These are phyloP conservation scores for Larix kaempferi DNA, from an alignment of 75 land plant genomes.

Conservation along the genomic window DNA sequence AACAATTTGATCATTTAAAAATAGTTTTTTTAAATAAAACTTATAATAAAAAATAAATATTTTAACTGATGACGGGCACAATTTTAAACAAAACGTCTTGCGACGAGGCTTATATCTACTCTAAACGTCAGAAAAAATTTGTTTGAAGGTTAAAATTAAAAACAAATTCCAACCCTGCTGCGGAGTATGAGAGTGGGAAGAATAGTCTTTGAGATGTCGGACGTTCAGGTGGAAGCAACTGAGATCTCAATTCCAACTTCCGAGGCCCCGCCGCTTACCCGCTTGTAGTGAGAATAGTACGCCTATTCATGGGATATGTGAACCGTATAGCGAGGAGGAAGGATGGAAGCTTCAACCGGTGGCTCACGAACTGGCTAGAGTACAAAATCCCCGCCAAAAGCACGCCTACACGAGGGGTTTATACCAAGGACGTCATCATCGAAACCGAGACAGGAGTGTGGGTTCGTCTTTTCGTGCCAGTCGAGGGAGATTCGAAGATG, in stretches of 20 bases:
- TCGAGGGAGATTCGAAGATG: not conserved
- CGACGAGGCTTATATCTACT: too few relatives aligned
- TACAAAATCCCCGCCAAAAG: conserved; percentile 19
- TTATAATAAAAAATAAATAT: too few relatives aligned
- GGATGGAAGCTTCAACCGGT: conserved; percentile 72
- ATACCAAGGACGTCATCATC: conserved; percentile 46
- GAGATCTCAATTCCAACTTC: not conserved
- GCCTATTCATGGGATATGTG: not conserved
- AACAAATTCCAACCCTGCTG: too few relatives aligned
- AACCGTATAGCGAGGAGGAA: not conserved
- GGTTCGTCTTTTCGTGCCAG: conserved; percentile 66
- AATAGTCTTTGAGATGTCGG: too few relatives aligned
- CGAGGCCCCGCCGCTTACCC: not conserved
- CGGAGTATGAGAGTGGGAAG: too few relatives aligned
- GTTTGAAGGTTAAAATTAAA: too few relatives aligned
- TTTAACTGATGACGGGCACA: too few relatives aligned
- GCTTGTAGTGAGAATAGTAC: not conserved
- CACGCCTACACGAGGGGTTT: conserved; percentile 43
- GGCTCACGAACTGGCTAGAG: conserved; percentile 32
- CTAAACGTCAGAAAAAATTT: too few relatives aligned
- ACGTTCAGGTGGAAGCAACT: too few relatives aligned
- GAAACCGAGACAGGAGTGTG: conserved; percentile 53
- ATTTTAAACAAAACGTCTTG: too few relatives aligned
- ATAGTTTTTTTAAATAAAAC: too few relatives aligned
- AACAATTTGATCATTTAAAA: too few relatives aligned